Evolutionary conservation across 345 rosid genomes (phyloP).

Genomic region (Ceriops tagal): DNA sequence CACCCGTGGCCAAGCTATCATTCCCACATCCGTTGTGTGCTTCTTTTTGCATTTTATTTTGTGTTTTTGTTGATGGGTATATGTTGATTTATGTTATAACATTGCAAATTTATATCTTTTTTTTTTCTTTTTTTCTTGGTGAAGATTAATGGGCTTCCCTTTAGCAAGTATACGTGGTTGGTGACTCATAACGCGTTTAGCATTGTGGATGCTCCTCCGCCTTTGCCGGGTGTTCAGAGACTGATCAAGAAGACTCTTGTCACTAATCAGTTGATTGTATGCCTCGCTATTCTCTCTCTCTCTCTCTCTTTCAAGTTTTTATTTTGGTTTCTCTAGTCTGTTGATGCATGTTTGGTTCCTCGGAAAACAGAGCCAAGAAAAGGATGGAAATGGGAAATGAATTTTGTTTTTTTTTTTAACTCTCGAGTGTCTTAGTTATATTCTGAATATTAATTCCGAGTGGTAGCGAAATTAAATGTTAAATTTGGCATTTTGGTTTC

Average conservation of each 20-base stretch:
- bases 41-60: constrained; percentile 9
- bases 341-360: neutral
- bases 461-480: neutral
- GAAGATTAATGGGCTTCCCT: constrained; percentile 78
- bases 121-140: neutral
- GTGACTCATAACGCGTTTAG: constrained; percentile 93
- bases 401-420: neutral
- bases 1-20: constrained; percentile 78
- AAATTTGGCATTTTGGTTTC: neutral
- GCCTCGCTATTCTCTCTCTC: neutral
- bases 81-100: constrained; percentile 6
- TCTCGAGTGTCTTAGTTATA: neutral
- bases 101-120: constrained; percentile 3
- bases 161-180: constrained; percentile 92
- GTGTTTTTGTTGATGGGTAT: neutral
- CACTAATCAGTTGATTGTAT: constrained; percentile 78
- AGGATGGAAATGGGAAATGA: neutral
- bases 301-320: neutral
- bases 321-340: neutral
- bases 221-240: constrained; percentile 78
- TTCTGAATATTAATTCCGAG: neutral
- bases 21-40: constrained; percentile 71
- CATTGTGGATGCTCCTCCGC: constrained; percentile 80
- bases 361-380: constrained; percentile 6
- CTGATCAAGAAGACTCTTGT: constrained; percentile 90